Evolutionary conservation across 805 yeast species (phyloP).

Genomic region (Kazachstania viticola): DNA sequence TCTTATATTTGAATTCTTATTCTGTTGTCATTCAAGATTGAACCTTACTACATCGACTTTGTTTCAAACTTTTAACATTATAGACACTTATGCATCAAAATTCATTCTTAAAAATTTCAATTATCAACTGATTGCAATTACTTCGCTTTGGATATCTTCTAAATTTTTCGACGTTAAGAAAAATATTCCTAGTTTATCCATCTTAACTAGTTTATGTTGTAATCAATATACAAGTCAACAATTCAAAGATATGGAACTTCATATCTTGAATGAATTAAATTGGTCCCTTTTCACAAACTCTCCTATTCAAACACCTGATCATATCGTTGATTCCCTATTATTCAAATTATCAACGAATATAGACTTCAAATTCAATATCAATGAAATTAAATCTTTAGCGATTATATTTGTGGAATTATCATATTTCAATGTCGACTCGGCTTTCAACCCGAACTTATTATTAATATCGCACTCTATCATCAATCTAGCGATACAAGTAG

Average conservation of each 20-base stretch:
- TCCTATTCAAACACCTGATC: constrained; percentile 46
- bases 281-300: constrained; percentile 53
- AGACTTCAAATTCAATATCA: constrained; percentile 12
- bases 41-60: constrained; percentile 55
- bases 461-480: constrained; percentile 43
- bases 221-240: constrained; percentile 43
- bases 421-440: constrained; percentile 48
- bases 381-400: constrained; percentile 44
- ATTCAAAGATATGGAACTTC: constrained; percentile 59
- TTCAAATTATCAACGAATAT: constrained; percentile 9
- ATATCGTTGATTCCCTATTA: constrained; percentile 47
- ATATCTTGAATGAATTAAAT: constrained; percentile 46
- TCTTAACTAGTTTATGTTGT: constrained; percentile 45
- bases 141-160: constrained; percentile 83
- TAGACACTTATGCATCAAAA: constrained; percentile 79
- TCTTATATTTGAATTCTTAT: constrained; percentile 67
- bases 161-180: constrained; percentile 62
- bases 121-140: constrained; percentile 75
- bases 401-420: constrained; percentile 55
- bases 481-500: constrained; percentile 29
- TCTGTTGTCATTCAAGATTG: constrained; percentile 57
- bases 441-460: constrained; percentile 37
- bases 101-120: constrained; percentile 73
- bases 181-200: constrained; percentile 43
- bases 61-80: constrained; percentile 54